Percentiles rank a stretch among this genome's conserved stretches.
These are phyloP conservation scores for Glaciozyma antarctica DNA, from an alignment of 768 basidiomycete species.

Conservation along the genomic window DNA sequence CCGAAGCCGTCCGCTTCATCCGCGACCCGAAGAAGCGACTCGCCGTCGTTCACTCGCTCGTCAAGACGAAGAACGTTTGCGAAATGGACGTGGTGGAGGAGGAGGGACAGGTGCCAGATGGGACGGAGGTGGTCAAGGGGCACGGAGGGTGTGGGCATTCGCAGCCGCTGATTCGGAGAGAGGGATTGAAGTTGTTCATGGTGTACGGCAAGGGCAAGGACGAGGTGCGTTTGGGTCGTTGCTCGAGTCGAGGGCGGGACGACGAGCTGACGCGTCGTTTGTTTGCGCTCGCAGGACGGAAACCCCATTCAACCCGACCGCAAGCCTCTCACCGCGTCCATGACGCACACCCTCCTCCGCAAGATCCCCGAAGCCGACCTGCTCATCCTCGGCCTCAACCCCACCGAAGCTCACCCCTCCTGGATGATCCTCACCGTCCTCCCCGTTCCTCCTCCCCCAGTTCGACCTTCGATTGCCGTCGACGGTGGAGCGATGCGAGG, in stretches of 20 bases:
- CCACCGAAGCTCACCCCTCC: slow-evolving; percentile 91
- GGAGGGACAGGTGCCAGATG: slow-evolving; percentile 46
- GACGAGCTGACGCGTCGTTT: neutral
- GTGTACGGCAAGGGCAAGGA: slow-evolving; percentile 94
- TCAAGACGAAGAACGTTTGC: slow-evolving; percentile 64
- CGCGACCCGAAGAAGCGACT: slow-evolving; percentile 36
- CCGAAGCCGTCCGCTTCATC: slow-evolving; percentile 31
- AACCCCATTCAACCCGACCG: slow-evolving; percentile 28
- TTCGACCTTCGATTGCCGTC: slow-evolving; percentile 93
- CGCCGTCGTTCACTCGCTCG: slow-evolving; percentile 30
- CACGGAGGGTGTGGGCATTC: slow-evolving; percentile 95
- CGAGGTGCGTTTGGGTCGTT: slow-evolving; percentile 47
- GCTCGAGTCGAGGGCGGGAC: neutral
- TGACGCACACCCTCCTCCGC: slow-evolving; percentile 88
- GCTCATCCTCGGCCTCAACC: slow-evolving; percentile 77
- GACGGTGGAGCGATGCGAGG: slow-evolving; percentile 94
- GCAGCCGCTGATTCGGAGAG: slow-evolving; percentile 84
- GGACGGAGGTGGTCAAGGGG: slow-evolving; percentile 61
- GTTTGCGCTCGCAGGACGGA: slow-evolving; percentile 11
- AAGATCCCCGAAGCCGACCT: slow-evolving; percentile 89
- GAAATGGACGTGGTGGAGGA: slow-evolving; percentile 87
- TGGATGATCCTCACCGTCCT: slow-evolving; percentile 99
- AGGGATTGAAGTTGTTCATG: slow-evolving; percentile 86
- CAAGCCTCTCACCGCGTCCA: slow-evolving; percentile 41
- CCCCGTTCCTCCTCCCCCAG: slow-evolving; percentile 94